phyloP scores from a whole-genome alignment of 2,329 filamentous ascomycete genomes.

The Colletotrichum sidae region DNA sequence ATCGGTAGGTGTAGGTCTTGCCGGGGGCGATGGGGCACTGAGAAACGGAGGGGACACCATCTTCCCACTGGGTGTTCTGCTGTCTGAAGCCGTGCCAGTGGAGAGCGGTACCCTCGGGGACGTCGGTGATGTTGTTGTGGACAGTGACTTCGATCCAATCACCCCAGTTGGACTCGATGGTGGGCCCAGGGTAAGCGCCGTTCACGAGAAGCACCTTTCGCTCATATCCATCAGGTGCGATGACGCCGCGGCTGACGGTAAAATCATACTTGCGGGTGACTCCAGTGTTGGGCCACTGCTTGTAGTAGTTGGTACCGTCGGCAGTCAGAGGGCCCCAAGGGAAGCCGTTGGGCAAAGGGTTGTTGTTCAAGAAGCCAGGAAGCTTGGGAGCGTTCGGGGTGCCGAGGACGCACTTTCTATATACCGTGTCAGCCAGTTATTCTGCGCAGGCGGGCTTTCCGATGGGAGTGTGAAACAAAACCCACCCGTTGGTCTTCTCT shows the following conservation, averaged over 20 bases:
- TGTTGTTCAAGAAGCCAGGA: constrained; percentile 59
- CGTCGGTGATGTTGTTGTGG: constrained; percentile 72
- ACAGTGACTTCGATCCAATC: constrained; percentile 74
- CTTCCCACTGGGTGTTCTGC: constrained; percentile 61
- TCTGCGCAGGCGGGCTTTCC: not conserved
- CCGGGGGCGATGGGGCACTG: constrained; percentile 77
- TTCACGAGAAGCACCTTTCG: constrained; percentile 70
- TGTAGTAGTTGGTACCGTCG: constrained; percentile 61
- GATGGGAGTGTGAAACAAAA: not conserved
- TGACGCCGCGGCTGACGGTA: constrained; percentile 59
- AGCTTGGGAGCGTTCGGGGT: constrained; percentile 52
- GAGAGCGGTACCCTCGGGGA: constrained; percentile 59
- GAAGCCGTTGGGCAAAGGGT: constrained; percentile 59
- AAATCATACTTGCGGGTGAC: constrained; percentile 68
- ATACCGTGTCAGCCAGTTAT: not conserved
- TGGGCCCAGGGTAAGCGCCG: constrained; percentile 74
- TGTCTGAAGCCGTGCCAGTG: constrained; percentile 69
- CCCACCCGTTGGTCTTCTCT: constrained; percentile 53
- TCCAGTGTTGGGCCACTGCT: constrained; percentile 61
- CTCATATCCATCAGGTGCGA: constrained; percentile 68
- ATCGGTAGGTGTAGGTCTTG: constrained; percentile 63
- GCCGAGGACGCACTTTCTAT: constrained; percentile 54
- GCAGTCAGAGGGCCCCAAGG: constrained; percentile 63
- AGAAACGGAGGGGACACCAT: constrained; percentile 62
- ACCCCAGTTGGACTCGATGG: constrained; percentile 73